Base-by-base conservation (phyloP, 1,284 basidiomycete genomes). In the Clitocybe nebularis region DNA sequence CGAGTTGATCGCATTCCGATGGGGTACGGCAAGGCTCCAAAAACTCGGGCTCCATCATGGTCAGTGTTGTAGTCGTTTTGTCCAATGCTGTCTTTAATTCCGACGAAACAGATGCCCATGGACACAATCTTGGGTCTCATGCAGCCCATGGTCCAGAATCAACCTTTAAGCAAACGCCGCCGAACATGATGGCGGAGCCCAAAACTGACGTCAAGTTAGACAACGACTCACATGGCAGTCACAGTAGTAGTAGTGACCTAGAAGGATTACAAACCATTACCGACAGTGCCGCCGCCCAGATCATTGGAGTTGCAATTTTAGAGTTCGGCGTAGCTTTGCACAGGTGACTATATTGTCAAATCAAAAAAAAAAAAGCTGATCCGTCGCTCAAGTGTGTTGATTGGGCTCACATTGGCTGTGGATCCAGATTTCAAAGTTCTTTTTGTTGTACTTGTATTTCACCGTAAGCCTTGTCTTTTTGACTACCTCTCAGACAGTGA, bases 271-370 rank as follows among this genome's bases (percentile, higher is more conserved):
- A 50, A 39, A 46, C 48, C 3, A 44, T 58, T 4, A 57, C 71
- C 25, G 71, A 81, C 41, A 64, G 66, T 10, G 69, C 76, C 1
- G 52, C 74, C 0, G 82, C 89, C 1, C 92, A 97, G 63, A 71
- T 96, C 36, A 72, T 98, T 34, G 93, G 93, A 14, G 74, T 93
- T 32, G 82, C 77, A 30, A 92, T 94, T 49, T 72, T 95, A 45
- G 92, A 89, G 61, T 95, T 98, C 56, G 96, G 95, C 55, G 90
- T 98, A 36, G 67, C 94, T 9, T 71, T 99, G 47, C 93, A 96
- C 60, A 87, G 79, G 77, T 72, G 33, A 39, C 28, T n/a, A 16
- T 14, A 22, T 6, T 32, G 8, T 9, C 8, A 23, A 10, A n/a
- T 36, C 30, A 20, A 13, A 24, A 1, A 22, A 2, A 2, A 6